Conservation (phyloP, 495 filamentous ascomycete genomes). For the Bathelium albidoporum region DNA sequence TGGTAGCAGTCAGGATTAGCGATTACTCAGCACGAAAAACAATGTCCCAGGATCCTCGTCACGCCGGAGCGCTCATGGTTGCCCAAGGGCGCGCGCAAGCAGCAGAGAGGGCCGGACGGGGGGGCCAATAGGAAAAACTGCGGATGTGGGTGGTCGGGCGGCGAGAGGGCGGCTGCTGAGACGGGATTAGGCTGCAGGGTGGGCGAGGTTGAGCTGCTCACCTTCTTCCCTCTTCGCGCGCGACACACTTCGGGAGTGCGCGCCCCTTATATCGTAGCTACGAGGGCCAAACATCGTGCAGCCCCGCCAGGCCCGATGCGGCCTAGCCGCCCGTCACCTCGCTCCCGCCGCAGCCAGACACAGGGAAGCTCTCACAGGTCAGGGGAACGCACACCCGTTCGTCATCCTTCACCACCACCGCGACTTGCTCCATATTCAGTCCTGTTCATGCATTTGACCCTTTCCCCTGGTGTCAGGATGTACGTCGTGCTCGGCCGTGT, state of each 20-base stretch:
- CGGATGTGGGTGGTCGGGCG: background rate
- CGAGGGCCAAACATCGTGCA: background rate
- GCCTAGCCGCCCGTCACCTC: background rate
- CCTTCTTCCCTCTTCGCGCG: background rate
- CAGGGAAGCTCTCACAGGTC: too few species aligned
- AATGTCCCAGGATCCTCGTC: conserved; percentile 1
- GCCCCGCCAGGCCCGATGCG: background rate
- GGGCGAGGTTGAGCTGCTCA: background rate
- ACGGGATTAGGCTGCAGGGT: conserved; percentile 1
- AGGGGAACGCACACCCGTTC: background rate
- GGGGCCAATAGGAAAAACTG: background rate
- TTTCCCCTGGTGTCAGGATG: background rate
- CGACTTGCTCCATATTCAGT: background rate
- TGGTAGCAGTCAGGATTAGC: conserved; percentile 24
- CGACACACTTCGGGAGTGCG: conserved; percentile 1
- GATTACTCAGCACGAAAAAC: conserved; percentile 5
- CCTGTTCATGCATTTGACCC: background rate
- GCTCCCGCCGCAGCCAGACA: background rate
- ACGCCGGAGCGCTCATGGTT: background rate
- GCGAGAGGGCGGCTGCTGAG: background rate
- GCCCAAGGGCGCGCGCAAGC: background rate
- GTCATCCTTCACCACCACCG: background rate
- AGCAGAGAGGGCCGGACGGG: background rate
- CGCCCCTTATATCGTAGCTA: conserved; percentile 3
- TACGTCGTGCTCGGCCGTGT: background rate